A percentile compares a stretch with the other conserved stretches of the same genome.
Evolutionary conservation across 2,329 filamentous ascomycete species (phyloP).

Genomic region (Zarea fungicola): DNA sequence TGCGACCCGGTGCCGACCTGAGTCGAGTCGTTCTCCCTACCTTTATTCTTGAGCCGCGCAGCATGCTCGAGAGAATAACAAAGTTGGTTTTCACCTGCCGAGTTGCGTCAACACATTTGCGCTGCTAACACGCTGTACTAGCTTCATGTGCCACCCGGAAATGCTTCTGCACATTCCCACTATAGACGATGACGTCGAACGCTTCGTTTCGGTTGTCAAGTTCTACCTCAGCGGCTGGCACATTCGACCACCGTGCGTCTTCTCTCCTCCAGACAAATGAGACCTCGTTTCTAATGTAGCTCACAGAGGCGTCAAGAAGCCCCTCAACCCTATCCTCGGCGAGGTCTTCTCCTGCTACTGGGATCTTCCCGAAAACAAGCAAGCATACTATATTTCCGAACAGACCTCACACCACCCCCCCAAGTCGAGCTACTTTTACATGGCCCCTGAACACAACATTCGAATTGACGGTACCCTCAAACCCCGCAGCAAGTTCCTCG

Average conservation of each 20-base stretch:
- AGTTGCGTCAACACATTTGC: constrained; percentile 28
- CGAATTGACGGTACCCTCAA: constrained; percentile 94
- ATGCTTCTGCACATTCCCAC: constrained; percentile 82
- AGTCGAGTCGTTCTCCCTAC: constrained; percentile 92
- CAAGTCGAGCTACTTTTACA: constrained; percentile 98
- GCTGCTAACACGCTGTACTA: constrained; percentile 32
- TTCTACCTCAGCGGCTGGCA: constrained; percentile 99
- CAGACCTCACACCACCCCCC: constrained; percentile 98
- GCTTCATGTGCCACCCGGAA: constrained; percentile 99
- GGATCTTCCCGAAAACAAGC: constrained; percentile 79
- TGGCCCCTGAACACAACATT: constrained; percentile 89
- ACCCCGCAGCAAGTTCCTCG: constrained; percentile 88
- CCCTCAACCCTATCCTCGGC: constrained; percentile 91
- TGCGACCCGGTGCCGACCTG: constrained; percentile 90
- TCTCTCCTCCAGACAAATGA: not conserved
- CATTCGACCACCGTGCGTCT: constrained; percentile 85
- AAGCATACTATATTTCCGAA: constrained; percentile 93
- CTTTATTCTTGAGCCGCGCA: constrained; percentile 95
- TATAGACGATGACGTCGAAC: constrained; percentile 81
- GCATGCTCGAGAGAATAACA: constrained; percentile 97
- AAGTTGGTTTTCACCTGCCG: constrained; percentile 53
- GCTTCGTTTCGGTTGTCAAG: constrained; percentile 93
- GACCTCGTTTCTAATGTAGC: not conserved
- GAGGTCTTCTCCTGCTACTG: constrained; percentile 95
- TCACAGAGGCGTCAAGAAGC: constrained; percentile 89